A percentile compares a stretch with the other conserved stretches of the same genome.
phyloP scores from a whole-genome alignment of 108 stramenopile genomes.

The Stephanodiscus minutulus region DNA sequence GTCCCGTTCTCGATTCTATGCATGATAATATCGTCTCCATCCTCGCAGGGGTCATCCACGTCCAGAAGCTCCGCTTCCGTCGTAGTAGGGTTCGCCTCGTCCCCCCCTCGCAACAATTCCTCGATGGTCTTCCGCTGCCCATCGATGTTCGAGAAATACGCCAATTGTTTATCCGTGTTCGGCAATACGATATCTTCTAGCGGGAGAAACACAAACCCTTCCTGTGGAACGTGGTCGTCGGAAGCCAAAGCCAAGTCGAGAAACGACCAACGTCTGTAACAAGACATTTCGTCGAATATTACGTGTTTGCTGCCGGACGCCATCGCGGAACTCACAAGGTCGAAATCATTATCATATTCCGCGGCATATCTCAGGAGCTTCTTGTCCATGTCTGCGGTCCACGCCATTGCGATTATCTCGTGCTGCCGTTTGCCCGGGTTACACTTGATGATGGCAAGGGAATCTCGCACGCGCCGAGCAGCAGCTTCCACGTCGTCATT shows the following conservation, averaged over 20 bases:
- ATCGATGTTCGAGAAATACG: slow-evolving; percentile 7
- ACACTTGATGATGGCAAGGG: slow-evolving; percentile 10
- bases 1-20: neutral
- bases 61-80: neutral
- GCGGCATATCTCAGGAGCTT: neutral
- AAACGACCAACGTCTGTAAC: slow-evolving; percentile 16
- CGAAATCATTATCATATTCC: slow-evolving; percentile 19
- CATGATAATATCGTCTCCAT: neutral
- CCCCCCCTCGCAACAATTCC: neutral
- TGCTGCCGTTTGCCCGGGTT: neutral
- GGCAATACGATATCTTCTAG: neutral
- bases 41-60: too few species aligned
- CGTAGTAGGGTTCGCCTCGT: too few species aligned
- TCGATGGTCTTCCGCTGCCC: slow-evolving; percentile 17
- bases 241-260: slow-evolving; percentile 4
- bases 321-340: slow-evolving; percentile 7
- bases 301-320: neutral
- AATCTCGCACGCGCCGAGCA: slow-evolving; percentile 13
- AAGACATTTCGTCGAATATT: slow-evolving; percentile 13
- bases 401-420: neutral
- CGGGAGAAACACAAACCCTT: neutral
- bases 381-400: slow-evolving; percentile 26
- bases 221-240: neutral
- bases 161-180: neutral
- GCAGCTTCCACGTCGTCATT: slow-evolving; percentile 8